Evolutionary conservation across 306 rosid species (phyloP).

Genomic region (Trifolium pratense): DNA sequence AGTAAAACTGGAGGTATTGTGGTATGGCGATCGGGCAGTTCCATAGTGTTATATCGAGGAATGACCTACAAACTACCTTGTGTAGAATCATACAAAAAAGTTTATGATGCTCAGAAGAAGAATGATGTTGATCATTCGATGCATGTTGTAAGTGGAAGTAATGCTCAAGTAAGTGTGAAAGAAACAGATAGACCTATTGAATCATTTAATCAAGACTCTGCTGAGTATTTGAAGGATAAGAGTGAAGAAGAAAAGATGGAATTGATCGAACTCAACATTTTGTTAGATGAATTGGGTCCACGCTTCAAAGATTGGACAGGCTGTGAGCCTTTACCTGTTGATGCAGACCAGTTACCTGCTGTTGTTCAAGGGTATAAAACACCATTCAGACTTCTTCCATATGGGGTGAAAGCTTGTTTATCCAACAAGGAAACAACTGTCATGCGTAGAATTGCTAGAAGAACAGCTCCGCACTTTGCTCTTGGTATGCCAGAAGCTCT

Average conservation of each 20-base stretch:
- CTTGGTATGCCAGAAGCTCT: constrained; percentile 64
- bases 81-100: constrained; percentile 53
- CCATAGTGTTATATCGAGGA: constrained; percentile 85
- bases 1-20: constrained; percentile 86
- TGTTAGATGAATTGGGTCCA: constrained; percentile 90
- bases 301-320: constrained; percentile 89
- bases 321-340: constrained; percentile 89
- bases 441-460: constrained; percentile 79
- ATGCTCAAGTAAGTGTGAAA: constrained; percentile 30
- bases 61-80: constrained; percentile 78
- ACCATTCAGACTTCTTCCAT: constrained; percentile 83
- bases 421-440: constrained; percentile 67
- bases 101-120: constrained; percentile 39
- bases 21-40: constrained; percentile 92
- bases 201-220: constrained; percentile 42
- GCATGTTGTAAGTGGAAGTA: constrained; percentile 41
- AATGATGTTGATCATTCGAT: constrained; percentile 30
- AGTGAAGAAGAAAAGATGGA: constrained; percentile 63
- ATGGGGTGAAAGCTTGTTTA: constrained; percentile 64
- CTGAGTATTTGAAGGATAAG: constrained; percentile 57
- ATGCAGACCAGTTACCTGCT: constrained; percentile 83
- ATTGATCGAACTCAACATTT: constrained; percentile 63
- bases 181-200: constrained; percentile 43
- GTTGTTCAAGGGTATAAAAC: constrained; percentile 70
- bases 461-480: constrained; percentile 88